Base-by-base conservation (phyloP, 2,329 filamentous ascomycete species). In the Hypoxylon rubiginosum region DNA sequence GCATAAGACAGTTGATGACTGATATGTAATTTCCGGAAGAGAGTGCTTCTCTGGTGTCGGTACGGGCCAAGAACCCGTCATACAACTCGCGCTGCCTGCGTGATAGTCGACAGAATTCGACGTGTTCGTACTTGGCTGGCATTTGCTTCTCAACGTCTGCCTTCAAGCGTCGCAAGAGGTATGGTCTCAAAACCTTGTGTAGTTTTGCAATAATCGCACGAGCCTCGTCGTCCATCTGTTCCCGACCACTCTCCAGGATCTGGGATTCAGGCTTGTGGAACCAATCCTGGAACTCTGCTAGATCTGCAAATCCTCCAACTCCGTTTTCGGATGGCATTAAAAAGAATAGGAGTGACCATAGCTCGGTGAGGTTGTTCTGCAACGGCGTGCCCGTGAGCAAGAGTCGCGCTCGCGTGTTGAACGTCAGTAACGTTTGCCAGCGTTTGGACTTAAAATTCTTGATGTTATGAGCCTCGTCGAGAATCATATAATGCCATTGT, bases 401-500 rank as follows among this genome's bases (percentile, higher is more conserved):
- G 10, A 99, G 86, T 34, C 96, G 89, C 28, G 94, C 91, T 68
- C 91, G 90, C 0, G 96, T 98, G 73, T 97, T 95, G 82, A 99
- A 97, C 0, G 92, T 96, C 21, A 99, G 88, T 69, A 99, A 86
- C 0, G 94, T 95, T 78, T 98, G 96, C 94, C 96, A 99, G 69
- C 95, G 86, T 78, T 97, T 94, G 1, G 95, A 97, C 75, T 97
- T 94, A 84, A 98, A 99, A 79, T 99, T 99, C 77, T 99, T 98
- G 85, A 99, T 99, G 80, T 99, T 98, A 82, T 99, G 96, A 0
- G 97, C 96, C 81, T 99, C 96, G 73, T 99, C 96, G 1, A 99
- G 87, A 69, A 99, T 94, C 88, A 99, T 93, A 79, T 98, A 99
- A 76, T 98, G 94, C 97, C 97, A 99, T 57, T 89, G 88, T 34